These are phyloP conservation scores for Pleurotus eryngii DNA, from an alignment of 768 basidiomycete genomes.

Conservation along the genomic window DNA sequence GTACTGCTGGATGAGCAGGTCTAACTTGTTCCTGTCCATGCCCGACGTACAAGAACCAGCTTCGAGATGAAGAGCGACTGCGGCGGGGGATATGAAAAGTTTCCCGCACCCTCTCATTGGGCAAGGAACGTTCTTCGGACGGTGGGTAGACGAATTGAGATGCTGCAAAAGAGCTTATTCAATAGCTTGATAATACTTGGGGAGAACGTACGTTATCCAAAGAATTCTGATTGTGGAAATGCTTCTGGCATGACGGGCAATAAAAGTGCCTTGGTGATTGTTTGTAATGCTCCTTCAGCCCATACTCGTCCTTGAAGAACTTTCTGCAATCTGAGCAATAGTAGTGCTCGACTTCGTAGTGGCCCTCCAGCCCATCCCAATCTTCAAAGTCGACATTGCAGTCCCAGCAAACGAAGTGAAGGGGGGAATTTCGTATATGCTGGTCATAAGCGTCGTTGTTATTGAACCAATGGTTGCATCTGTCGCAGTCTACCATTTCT, in stretches of 20 bases:
- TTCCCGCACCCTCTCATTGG: constrained; percentile 39
- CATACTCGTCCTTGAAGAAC: neutral
- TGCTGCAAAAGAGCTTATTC: constrained; percentile 31
- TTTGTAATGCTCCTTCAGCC: neutral
- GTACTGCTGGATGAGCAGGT: constrained; percentile 35
- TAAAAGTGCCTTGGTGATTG: neutral
- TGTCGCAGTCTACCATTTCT: too few relatives aligned
- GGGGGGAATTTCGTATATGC: neutral
- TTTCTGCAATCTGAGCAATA: neutral
- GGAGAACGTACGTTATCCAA: neutral
- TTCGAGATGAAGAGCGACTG: constrained; percentile 63
- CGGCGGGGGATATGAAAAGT: constrained; percentile 49
- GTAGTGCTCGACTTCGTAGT: neutral
- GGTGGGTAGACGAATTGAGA: constrained; percentile 50
- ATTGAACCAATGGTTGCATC: too few relatives aligned
- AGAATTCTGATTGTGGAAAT: neutral
- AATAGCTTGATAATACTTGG: neutral
- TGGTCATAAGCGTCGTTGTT: neutral
- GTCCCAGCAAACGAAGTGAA: neutral
- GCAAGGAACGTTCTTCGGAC: constrained; percentile 31
- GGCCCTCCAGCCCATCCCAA: neutral
- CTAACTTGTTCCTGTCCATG: constrained; percentile 19
- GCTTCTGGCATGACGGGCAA: neutral
- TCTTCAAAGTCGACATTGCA: neutral
- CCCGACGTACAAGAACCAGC: constrained; percentile 53